Percentiles rank a stretch among this genome's conserved stretches.
Conservation (phyloP, 345 rosid genomes). For the Cardamine resedifolia region DNA sequence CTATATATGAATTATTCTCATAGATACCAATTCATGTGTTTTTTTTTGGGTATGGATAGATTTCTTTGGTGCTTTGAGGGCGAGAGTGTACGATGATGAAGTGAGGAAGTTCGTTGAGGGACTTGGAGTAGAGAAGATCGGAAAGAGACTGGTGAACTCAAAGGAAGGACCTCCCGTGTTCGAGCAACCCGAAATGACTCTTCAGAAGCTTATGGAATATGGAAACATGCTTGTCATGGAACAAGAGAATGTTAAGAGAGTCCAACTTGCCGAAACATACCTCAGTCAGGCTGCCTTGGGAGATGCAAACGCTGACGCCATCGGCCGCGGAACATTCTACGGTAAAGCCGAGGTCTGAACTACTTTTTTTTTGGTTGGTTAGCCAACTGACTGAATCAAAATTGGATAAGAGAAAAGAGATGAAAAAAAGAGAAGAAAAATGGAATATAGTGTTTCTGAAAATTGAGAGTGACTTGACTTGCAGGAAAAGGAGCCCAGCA, state of each 20-base stretch:
- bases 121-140: slow-evolving; percentile 59
- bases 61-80: slow-evolving; percentile 94
- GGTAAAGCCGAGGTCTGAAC: slow-evolving; percentile 50
- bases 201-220: slow-evolving; percentile 72
- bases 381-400: neutral
- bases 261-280: slow-evolving; percentile 90
- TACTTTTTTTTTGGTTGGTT: slow-evolving; percentile 3
- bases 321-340: slow-evolving; percentile 66
- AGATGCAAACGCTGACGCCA: slow-evolving; percentile 72
- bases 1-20: neutral
- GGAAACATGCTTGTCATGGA: slow-evolving; percentile 88
- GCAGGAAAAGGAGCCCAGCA: slow-evolving; percentile 92
- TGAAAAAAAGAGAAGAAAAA: neutral
- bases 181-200: slow-evolving; percentile 73
- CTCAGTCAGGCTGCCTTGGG: slow-evolving; percentile 87
- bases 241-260: slow-evolving; percentile 96
- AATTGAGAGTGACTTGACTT: slow-evolving; percentile 4
- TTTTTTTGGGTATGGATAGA: slow-evolving; percentile 45
- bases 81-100: slow-evolving; percentile 95
- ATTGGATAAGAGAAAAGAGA: neutral
- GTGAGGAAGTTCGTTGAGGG: slow-evolving; percentile 82
- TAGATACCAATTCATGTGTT: neutral
- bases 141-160: slow-evolving; percentile 92
- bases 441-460: slow-evolving; percentile 19
- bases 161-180: slow-evolving; percentile 77